phyloP scores from a whole-genome alignment of 1,284 basidiomycete species.

The Ceratobasidium sp. region DNA sequence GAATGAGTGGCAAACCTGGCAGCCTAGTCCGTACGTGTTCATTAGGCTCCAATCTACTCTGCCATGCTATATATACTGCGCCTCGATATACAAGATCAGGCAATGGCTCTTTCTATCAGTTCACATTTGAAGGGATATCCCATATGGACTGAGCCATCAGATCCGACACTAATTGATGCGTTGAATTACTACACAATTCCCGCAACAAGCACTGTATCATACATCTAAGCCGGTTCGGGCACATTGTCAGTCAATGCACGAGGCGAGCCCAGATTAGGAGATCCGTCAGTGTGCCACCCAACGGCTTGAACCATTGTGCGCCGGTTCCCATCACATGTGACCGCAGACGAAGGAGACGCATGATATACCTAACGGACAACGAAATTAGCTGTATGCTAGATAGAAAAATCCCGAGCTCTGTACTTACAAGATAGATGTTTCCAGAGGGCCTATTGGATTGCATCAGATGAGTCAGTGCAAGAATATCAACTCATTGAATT shows the following conservation, averaged over 20 bases:
- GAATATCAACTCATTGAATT: background rate
- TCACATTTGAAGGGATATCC: too few relatives aligned
- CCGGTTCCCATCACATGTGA: too few relatives aligned
- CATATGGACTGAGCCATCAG: too few relatives aligned
- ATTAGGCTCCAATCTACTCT: too few relatives aligned
- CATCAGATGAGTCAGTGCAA: background rate
- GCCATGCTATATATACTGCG: too few relatives aligned
- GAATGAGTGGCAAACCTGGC: too few relatives aligned
- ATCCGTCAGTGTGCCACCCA: constrained; percentile 34
- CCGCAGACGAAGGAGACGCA: constrained; percentile 35
- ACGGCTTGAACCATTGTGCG: too few relatives aligned
- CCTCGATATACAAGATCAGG: too few relatives aligned
- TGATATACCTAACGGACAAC: constrained; percentile 42
- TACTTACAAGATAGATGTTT: background rate
- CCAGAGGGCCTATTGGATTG: background rate
- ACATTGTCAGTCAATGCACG: constrained; percentile 41
- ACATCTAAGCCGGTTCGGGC: constrained; percentile 32
- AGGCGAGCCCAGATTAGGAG: constrained; percentile 41
- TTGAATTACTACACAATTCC: background rate
- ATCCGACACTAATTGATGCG: background rate
- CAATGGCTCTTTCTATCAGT: too few relatives aligned
- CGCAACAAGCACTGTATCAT: background rate
- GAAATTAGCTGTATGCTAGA: background rate
- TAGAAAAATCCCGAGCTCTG: background rate
- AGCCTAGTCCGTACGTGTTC: too few relatives aligned